These are phyloP conservation scores for Mucor mucedo DNA, from an alignment of 371 early-diverging fungal genomes.

Conservation along the genomic window DNA sequence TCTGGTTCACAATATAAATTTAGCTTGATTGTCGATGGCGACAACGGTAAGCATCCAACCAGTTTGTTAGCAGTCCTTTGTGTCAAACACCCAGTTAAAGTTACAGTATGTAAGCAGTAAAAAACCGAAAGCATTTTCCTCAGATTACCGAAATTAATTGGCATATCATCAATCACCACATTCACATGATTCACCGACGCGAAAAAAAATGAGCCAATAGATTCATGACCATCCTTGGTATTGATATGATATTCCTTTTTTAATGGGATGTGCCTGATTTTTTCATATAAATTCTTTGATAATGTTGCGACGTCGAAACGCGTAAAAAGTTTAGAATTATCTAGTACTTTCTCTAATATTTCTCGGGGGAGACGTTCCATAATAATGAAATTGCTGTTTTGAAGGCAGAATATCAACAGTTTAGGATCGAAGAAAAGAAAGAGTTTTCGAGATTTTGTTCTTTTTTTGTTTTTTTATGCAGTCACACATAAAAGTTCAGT, in stretches of 20 bases:
- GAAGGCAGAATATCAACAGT: too few relatives aligned
- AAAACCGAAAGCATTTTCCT: not conserved
- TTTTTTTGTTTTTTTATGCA: too few relatives aligned
- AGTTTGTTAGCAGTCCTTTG: not conserved
- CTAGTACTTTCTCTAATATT: not conserved
- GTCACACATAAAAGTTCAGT: too few relatives aligned
- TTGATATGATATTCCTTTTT: not conserved
- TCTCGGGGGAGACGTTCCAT: not conserved
- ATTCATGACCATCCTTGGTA: not conserved
- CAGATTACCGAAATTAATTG: not conserved
- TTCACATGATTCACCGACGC: not conserved
- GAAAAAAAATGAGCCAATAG: not conserved
- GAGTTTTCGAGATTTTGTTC: too few relatives aligned
- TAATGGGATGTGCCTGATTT: not conserved
- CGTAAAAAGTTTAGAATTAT: not conserved
- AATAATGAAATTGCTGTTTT: too few relatives aligned
- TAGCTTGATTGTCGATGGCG: not conserved
- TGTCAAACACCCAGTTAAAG: not conserved
- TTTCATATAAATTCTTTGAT: not conserved
- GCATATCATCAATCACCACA: not conserved
- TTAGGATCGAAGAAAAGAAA: too few relatives aligned
- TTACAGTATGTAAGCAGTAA: not conserved
- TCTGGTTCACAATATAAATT: not conserved
- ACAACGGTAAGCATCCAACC: not conserved
- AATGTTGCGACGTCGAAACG: not conserved